Evolutionary conservation across 306 rosid genomes (phyloP).

Genomic region (Malus orientalis): DNA sequence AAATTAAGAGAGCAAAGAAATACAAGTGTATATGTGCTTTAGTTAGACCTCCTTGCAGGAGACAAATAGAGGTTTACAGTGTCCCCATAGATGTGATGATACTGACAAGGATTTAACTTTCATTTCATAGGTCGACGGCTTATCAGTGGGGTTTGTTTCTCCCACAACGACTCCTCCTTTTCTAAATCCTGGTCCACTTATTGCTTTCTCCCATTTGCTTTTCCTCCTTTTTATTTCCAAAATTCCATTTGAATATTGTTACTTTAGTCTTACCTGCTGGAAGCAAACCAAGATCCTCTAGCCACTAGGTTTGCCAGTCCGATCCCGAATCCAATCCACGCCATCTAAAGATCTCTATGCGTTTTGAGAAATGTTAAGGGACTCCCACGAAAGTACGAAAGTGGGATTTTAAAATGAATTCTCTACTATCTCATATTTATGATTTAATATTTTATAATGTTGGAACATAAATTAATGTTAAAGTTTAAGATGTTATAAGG

Average conservation of each 20-base stretch:
- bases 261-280: slow-evolving; percentile 38
- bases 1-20: not conserved
- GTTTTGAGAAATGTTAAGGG: too few species aligned
- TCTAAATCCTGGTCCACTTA: slow-evolving; percentile 38
- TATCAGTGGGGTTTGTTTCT: slow-evolving; percentile 24
- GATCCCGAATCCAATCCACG: slow-evolving; percentile 33
- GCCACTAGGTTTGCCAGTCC: slow-evolving; percentile 63
- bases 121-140: slow-evolving; percentile 42
- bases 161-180: slow-evolving; percentile 26
- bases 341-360: too few species aligned
- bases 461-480: too few species aligned
- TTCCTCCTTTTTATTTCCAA: not conserved
- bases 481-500: too few species aligned
- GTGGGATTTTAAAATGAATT: too few species aligned
- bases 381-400: too few species aligned
- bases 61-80: slow-evolving; percentile 78
- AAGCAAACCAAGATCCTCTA: slow-evolving; percentile 31
- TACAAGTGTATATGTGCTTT: slow-evolving; percentile 20
- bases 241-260: slow-evolving; percentile 9
- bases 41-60: slow-evolving; percentile 46
- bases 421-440: too few species aligned
- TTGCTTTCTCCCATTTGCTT: slow-evolving; percentile 13
- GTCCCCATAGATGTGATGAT: slow-evolving; percentile 13
- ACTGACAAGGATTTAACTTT: slow-evolving; percentile 42
- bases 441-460: too few species aligned